These are phyloP conservation scores for Panicum hallii DNA, from an alignment of 202 grass and related monocot genomes.

Conservation along the genomic window DNA sequence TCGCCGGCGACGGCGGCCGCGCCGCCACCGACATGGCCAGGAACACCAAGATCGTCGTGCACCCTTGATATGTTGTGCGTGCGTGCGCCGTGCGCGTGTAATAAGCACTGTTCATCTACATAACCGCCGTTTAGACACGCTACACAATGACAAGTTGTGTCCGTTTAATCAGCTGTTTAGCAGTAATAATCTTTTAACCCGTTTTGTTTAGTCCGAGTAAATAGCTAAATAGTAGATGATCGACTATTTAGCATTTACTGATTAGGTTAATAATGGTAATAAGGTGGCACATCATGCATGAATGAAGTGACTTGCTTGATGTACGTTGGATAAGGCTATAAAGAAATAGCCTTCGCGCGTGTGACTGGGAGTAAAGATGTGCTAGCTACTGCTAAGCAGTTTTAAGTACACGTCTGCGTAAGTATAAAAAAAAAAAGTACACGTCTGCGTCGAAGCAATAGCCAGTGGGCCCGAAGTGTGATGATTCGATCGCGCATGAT, in stretches of 20 bases:
- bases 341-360: slow-evolving; percentile 19
- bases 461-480: not conserved
- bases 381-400: not conserved
- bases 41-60: slow-evolving; percentile 62
- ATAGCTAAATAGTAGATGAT: no score
- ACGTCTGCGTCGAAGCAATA: not conserved
- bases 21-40: slow-evolving; percentile 43
- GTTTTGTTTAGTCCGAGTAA: no score
- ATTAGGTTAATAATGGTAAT: no score
- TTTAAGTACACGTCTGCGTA: not conserved
- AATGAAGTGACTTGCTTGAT: not conserved
- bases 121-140: no score
- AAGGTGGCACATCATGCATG: not conserved
- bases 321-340: not conserved
- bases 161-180: no score
- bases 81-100: no score
- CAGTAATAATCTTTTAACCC: no score
- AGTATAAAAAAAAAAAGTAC: no score
- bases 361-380: slow-evolving; percentile 27
- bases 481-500: not conserved
- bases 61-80: not conserved
- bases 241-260: no score
- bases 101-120: no score
- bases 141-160: no score
- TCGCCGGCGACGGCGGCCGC: slow-evolving; percentile 24